Base-by-base conservation (phyloP, 2,329 filamentous ascomycete genomes). In the Aspergillus sojae region DNA sequence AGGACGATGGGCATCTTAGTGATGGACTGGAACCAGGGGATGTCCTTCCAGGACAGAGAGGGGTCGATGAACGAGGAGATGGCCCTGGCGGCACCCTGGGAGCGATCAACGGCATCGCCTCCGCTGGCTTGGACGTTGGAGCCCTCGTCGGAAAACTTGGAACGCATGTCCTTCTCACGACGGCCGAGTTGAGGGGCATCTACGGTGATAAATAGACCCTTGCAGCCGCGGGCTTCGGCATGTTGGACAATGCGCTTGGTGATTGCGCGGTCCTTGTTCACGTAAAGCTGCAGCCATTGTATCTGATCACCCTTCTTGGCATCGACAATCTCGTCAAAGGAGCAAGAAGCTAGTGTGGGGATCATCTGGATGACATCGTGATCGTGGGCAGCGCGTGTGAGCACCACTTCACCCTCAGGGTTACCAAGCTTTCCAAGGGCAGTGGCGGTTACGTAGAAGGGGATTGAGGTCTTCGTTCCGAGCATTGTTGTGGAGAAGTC, bases 311-410 rank as follows among this genome's bases (percentile, higher is more conserved):
- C 91, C 67, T 87, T 83, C 34, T 85, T 87, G 21, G 94, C 95
- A 77, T 98, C 95, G 68, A 96, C 84, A 64, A 99, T 97, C 80
- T 99, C 94, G 81, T 99, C 95, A 72, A 99, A 97, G 1, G 93
- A 95, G 82, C 95, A 98, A 2, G 93, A 97, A 2, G 95, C 95
- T 7, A 99, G 85, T 3, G 95, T 99, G 2, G 95, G 95, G 65
- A 99, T 98, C 95, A 99, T 99, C 80, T 99, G 95, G 65, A 98
- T 87, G 58, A 98, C 90, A 74, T 94, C 88, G 84, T 98, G 94
- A 74, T 91, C 92, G 75, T 86, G 85, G 2, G 95, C 90, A 19
- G 93, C 93, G 62, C 89, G 86, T 0, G 95, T 98, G 62, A 99
- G 86, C 11, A 97, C 84, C 5, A 97, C 93, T 79, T 99, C 95